Percentiles rank a stretch among this genome's conserved stretches.
Conservation (phyloP, 371 early-diverging fungal species). For the Apophysomyces ossiformis region DNA sequence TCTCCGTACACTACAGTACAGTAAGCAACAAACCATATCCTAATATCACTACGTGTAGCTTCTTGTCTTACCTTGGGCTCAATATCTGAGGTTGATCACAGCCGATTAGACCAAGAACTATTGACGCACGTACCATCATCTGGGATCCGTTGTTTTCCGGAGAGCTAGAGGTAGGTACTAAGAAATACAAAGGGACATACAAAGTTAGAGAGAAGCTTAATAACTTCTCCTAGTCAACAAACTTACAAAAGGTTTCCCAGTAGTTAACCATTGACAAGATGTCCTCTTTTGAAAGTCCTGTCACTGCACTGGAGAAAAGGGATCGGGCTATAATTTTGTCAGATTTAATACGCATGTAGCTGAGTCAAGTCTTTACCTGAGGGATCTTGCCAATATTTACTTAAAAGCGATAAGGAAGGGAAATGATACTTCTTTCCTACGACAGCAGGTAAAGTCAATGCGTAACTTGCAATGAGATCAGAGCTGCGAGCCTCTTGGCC, state of each 20-base stretch:
- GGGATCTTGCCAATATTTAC: constrained; percentile 89
- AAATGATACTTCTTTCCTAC: constrained; percentile 58
- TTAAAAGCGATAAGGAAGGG: constrained; percentile 76
- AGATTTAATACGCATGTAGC: background rate
- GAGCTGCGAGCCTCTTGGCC: constrained; percentile 55
- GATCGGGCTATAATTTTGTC: constrained; percentile 31
- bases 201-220: no score
- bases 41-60: background rate
- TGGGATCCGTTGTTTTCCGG: constrained; percentile 56
- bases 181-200: background rate
- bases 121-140: constrained; percentile 71
- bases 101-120: constrained; percentile 78
- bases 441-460: constrained; percentile 55
- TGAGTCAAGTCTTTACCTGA: constrained; percentile 50
- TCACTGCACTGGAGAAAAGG: constrained; percentile 49
- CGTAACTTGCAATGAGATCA: constrained; percentile 55
- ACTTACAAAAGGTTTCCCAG: constrained; percentile 66
- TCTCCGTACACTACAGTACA: constrained; percentile 45
- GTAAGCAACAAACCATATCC: background rate
- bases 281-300: constrained; percentile 51
- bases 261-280: constrained; percentile 59
- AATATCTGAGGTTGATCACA: constrained; percentile 63
- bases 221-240: background rate
- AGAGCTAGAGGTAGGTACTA: constrained; percentile 64
- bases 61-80: constrained; percentile 37